Conservation (phyloP, 139 green algal species). For the Tetradesmus obliquus region DNA sequence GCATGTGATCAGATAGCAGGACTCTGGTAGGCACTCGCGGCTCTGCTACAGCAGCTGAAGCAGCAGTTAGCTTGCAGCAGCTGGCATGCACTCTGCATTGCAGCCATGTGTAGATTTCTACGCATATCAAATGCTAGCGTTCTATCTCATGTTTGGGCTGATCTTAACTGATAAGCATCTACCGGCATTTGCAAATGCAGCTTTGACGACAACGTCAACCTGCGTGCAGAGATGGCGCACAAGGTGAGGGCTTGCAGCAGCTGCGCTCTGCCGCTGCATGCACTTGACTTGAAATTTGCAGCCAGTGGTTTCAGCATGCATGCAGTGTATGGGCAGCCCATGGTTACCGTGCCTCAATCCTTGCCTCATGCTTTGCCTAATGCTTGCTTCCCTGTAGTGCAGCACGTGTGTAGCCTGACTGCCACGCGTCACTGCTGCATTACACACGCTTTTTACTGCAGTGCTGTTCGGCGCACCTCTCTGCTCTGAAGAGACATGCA, state of each 20-base stretch:
- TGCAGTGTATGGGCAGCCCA: too few relatives aligned
- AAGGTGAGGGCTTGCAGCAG: constrained; percentile 58
- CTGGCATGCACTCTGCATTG: not conserved
- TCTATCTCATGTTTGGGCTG: not conserved
- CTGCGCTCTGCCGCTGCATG: too few relatives aligned
- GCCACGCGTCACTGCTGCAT: too few relatives aligned
- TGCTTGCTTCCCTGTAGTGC: not conserved
- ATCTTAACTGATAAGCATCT: not conserved
- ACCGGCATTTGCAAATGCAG: constrained; percentile 53
- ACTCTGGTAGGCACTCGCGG: constrained; percentile 61
- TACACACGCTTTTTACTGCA: too few relatives aligned
- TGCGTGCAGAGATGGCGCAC: constrained; percentile 90
- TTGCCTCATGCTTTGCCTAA: too few relatives aligned
- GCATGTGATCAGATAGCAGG: constrained; percentile 73
- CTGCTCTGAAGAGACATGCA: too few relatives aligned
- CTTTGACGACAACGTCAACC: constrained; percentile 75
- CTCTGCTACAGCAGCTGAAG: not conserved
- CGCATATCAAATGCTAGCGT: not conserved
- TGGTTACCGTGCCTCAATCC: too few relatives aligned
- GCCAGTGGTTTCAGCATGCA: too few relatives aligned
- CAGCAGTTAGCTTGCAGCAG: not conserved
- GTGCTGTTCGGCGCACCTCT: too few relatives aligned
- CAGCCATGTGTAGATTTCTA: not conserved
- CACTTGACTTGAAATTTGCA: too few relatives aligned
- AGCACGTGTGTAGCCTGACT: not conserved